Evolutionary conservation across 2,329 filamentous ascomycete species (phyloP), one percentile per base, ranked within the genome.

Genomic region (Madurella fahalii): DNA sequence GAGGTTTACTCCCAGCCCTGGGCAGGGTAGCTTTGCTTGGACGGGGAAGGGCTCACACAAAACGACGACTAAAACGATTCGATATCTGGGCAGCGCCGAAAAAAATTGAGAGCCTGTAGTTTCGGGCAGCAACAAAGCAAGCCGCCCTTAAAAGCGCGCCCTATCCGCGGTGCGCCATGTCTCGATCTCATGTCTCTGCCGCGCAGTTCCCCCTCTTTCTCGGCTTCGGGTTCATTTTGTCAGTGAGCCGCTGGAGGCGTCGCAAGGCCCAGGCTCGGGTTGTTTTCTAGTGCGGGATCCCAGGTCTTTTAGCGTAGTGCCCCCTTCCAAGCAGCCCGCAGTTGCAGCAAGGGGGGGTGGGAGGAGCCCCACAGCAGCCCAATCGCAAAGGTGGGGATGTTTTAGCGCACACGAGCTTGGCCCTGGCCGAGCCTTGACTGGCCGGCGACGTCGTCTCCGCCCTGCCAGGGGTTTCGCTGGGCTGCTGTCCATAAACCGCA

Each of bases 401-500:
- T 56, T 60, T 62, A 58, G 61, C 58, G 57, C 55, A 54, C 48
- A 53, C 48, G 50, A 62, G 54, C 61, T 60, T 57, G 58, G 51
- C 53, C 53, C 45, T 54, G 52, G 37, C 45, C 52, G 42, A 43
- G 50, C 54, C 54, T 58, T 53, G 40, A 50, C 52, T 57, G 51
- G 50, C 40, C 50, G 47, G 52, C 41, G 39, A 42, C 47, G 45
- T 49, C 47, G 53, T 47, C 52, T 46, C 46, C 56, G 52, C 47
- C 49, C 49, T 55, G 50, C 56, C 54, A 58, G 57, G 56, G 53
- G 61, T 61, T 25, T 47, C 37, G 18, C 47, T 47, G 41, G 53
- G 54, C 40, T 54, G 61, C 52, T 50, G 54, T 55, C 59, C 61
- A 58, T 62, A 61, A 63, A 62, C 62, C 58, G 54, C 59, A 62